phyloP scores from a whole-genome alignment of 371 early-diverging fungal species.

The Mortierella sp. region DNA sequence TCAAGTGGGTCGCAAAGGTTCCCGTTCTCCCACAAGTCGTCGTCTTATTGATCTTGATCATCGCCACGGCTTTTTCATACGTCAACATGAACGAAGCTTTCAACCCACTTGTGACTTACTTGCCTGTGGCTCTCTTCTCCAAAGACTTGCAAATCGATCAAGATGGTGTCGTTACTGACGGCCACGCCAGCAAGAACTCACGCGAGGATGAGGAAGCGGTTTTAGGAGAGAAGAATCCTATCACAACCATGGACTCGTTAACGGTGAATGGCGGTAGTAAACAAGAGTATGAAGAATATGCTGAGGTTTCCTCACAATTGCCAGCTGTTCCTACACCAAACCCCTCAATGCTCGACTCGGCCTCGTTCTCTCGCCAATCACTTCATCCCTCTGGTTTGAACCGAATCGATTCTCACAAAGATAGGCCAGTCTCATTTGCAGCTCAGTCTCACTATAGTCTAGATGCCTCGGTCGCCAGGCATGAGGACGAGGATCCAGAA shows the following conservation, averaged over 20 bases:
- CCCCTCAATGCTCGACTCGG: conserved; percentile 27
- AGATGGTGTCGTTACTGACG: conserved; percentile 31
- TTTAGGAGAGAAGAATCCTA: conserved; percentile 6
- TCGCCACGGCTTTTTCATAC: conserved; percentile 64
- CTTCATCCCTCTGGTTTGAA: neutral
- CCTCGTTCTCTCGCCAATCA: conserved; percentile 12
- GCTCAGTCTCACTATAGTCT: neutral
- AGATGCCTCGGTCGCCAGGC: neutral
- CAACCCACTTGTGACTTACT: conserved; percentile 73
- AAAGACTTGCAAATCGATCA: conserved; percentile 38
- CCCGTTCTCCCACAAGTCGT: conserved; percentile 61
- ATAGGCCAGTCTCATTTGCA: conserved; percentile 1
- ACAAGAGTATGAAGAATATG: conserved; percentile 23
- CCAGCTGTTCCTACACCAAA: conserved; percentile 46
- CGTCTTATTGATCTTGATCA: conserved; percentile 66
- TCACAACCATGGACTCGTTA: neutral
- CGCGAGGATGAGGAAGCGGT: conserved; percentile 10
- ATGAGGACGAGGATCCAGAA: conserved; percentile 15
- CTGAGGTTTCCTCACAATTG: conserved; percentile 34
- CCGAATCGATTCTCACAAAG: neutral
- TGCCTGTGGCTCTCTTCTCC: conserved; percentile 65
- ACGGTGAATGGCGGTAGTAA: conserved; percentile 11
- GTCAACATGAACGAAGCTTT: conserved; percentile 71
- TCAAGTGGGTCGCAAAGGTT: conserved; percentile 56
- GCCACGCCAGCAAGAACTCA: neutral